Evolutionary conservation across 208 protist genomes (phyloP).

Genomic region (Kentomonas sorsogonicus): DNA sequence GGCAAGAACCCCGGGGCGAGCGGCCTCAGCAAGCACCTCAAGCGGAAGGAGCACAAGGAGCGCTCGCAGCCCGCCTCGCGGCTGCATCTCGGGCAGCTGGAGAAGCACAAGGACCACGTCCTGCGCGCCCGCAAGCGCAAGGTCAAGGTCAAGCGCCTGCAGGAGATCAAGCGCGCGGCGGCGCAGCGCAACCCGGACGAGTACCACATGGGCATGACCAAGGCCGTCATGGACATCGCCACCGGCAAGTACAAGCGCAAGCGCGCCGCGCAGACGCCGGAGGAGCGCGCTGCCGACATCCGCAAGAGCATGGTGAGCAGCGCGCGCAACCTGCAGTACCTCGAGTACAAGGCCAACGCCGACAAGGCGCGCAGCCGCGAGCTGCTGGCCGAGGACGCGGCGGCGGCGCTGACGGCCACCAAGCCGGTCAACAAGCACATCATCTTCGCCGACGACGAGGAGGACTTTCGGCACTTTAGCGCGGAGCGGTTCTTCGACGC

Average conservation of each 20-base stretch:
- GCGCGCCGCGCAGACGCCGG: slow-evolving; percentile 15
- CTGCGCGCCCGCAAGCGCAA: slow-evolving; percentile 74
- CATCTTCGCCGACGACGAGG: slow-evolving; percentile 78
- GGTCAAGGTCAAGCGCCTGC: slow-evolving; percentile 64
- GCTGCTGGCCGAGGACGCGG: slow-evolving; percentile 70
- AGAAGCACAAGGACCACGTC: slow-evolving; percentile 93
- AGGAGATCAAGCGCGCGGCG: slow-evolving; percentile 73
- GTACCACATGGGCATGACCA: slow-evolving; percentile 92
- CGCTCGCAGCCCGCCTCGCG: slow-evolving; percentile 79
- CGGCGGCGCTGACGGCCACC: slow-evolving; percentile 47
- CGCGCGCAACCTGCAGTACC: slow-evolving; percentile 75
- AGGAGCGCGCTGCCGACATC: slow-evolving; percentile 51
- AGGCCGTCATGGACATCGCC: slow-evolving; percentile 80
- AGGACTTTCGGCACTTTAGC: slow-evolving; percentile 73
- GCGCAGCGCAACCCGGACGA: slow-evolving; percentile 92
- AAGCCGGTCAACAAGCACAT: slow-evolving; percentile 79
- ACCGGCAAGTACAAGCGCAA: slow-evolving; percentile 78
- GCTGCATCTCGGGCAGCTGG: slow-evolving; percentile 82
- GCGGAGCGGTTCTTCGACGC: slow-evolving; percentile 73
- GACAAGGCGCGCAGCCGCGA: slow-evolving; percentile 63
- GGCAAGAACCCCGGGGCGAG: slow-evolving; percentile 80
- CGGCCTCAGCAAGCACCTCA: slow-evolving; percentile 83
- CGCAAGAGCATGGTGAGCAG: slow-evolving; percentile 64
- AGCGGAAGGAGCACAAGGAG: slow-evolving; percentile 86
- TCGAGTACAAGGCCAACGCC: slow-evolving; percentile 70